phyloP scores from a whole-genome alignment of 352 stramenopile species.

The Phytophthora pluvialis region DNA sequence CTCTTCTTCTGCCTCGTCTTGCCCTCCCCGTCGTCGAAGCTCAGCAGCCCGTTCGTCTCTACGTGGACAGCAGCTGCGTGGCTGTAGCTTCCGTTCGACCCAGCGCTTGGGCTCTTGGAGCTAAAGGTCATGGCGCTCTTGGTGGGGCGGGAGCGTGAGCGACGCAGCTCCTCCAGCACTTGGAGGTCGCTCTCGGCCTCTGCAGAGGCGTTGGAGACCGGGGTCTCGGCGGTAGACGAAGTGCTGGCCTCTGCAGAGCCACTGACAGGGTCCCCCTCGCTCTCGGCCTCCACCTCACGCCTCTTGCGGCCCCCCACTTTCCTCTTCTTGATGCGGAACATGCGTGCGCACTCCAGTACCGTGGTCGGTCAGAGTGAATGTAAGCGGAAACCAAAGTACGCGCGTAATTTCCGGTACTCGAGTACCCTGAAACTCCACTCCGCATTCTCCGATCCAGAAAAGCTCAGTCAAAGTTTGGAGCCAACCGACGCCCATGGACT shows the following conservation, averaged over 20 bases:
- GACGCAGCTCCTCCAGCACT: constrained; percentile 39
- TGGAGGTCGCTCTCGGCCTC: constrained; percentile 32
- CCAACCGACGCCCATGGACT: constrained; percentile 31
- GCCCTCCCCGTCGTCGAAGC: constrained; percentile 54
- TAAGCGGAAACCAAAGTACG: no score
- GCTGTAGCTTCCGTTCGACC: neutral
- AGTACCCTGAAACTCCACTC: neutral
- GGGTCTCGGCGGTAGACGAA: neutral
- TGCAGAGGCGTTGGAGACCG: constrained; percentile 4
- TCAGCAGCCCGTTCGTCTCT: constrained; percentile 41
- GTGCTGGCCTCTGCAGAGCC: neutral
- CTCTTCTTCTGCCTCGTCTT: constrained; percentile 38
- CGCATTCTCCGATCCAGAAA: constrained; percentile 4
- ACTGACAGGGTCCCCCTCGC: neutral
- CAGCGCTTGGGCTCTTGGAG: constrained; percentile 32
- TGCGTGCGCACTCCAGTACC: neutral
- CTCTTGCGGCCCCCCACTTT: constrained; percentile 45
- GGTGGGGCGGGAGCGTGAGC: constrained; percentile 39
- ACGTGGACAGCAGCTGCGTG: neutral
- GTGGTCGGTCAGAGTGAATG: no score
- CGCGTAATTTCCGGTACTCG: no score
- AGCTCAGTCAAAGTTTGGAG: constrained; percentile 9
- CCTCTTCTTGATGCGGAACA: constrained; percentile 59
- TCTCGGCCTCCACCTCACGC: constrained; percentile 31
- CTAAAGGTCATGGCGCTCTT: constrained; percentile 50